Evolutionary conservation across 768 basidiomycete genomes (phyloP), one percentile per base, ranked within the genome.

Genomic region (Fomitopsis pulvina): DNA sequence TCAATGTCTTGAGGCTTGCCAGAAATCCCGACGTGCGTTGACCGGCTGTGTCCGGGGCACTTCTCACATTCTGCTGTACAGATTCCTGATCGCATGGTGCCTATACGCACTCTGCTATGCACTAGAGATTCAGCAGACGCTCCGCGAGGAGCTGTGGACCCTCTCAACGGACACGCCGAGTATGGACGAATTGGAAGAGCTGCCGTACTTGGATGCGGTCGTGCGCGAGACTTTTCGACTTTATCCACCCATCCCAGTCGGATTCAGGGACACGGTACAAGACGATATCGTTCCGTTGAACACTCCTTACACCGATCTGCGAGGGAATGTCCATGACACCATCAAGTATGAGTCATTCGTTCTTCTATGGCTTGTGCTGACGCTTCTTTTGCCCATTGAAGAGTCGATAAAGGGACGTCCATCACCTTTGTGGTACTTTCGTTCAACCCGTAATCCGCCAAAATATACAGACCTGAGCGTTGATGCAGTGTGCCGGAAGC

Each of bases 141-240:
- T 75, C 0, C 69, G 70, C 12, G 60, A 67, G 6, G 74, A 75
- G 54, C 51, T 74, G n/a, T 52, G 58, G 27, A 60, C 65, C 0
- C 66, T 81, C 14, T 57, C 70, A 1, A 79, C 75, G 7, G 45
- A 52, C 37, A n/a, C 8, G 1, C 83, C 84, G 1, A 71, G 72
- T 2, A 85, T 86, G 80, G 85, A 88, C 41, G 74, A 81, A 26
- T 71, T 90, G 1, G 76, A 78, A 50, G 68, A 74, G 2, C 68
- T 91, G 2, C 75, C 82, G 0, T 87, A 85, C 58, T 77, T 90
- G 20, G 87, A 87, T 52, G 71, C 70, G 25, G 75, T 84, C 9
- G 70, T 83, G 4, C 72, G 76, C 7, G 84, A 85, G 63, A 76
- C 73, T 0, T 60, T 85, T 51, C 75, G 84, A 0, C 40, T 81